Base-by-base conservation (phyloP, 441 rosid species). In the Rhodomyrtus psidioides region DNA sequence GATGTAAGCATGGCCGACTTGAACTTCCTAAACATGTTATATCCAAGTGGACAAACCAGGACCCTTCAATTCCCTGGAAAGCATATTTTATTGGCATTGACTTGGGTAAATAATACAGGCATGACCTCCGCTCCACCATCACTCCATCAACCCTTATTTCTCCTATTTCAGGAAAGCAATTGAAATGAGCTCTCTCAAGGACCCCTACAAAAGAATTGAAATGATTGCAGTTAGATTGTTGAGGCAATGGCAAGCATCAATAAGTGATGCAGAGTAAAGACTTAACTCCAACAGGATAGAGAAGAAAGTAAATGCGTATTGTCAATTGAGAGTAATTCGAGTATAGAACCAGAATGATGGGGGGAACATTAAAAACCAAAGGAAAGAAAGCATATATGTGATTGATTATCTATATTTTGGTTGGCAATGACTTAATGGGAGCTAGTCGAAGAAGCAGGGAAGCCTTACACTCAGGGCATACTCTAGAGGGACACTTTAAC, bases 101-200 rank as follows among this genome's bases (percentile, higher is more conserved):
- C 65, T 88, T 89, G 13, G 93, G 84, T 56, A 93, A 90, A 82
- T 87, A 89, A 90, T 91, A 93, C 42, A 91, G 90, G 74, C 85
- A 83, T 16, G 89, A 86, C 51, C 85, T 91, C 53, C 86, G 88
- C 87, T 90, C 53, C 92, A 95, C 98, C 98, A 89, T 91, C 82
- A 94, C 70, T 83, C 90, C 89, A 86, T 74, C 58, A 86, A 91
- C 95, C 89, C 87, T 87, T 76, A 95, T 92, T 88, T 89, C 93
- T 84, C 92, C 93, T 55, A 90, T 54, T 54, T 83, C 79, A 8
- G 94, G 92, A 83, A 93, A 91, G 86, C 92, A 89, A 81, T 55
- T 83, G 39, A 57, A 79, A 82, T 95, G 97, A 55, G 86, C 58
- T 86, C 85, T 89, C 89, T 92, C 94, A 39, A 94, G 89, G 88